Evolutionary conservation across 495 filamentous ascomycete genomes (phyloP), one percentile per base, ranked within the genome.

Genomic region (Neurospora sp.): DNA sequence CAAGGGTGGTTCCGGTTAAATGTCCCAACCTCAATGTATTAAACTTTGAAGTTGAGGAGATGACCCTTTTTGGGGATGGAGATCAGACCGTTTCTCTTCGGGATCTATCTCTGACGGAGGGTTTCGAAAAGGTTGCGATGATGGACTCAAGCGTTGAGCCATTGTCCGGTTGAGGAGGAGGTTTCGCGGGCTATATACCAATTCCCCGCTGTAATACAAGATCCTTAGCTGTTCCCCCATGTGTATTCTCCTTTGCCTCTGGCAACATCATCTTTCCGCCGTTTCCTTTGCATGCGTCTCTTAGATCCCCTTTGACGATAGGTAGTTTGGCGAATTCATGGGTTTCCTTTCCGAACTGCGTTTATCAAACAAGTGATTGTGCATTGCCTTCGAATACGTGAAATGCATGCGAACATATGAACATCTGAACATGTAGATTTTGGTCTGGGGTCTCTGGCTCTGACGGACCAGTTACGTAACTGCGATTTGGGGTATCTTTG

Each of bases 1-100:
- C 96, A 98, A 97, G 90, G 90, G 90, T 84, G 91, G 90, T 82
- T 92, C 90, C 80, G 90, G 91, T 84, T 93, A 93, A 92, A 88
- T 77, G 72, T 69, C 76, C 76, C 73, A 69, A 79, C 73, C 72
- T 36, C 78, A 76, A 69, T 82, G 79, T 80, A 79, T 76, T 78
- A 79, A 78, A 79, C 37, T 19, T 15, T 40, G 71, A 69, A 39
- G 39, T 73, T 73, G 71, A 74, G 69, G 74, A 76, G 77, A 76
- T 75, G 78, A 77, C 79, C 73, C 79, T 76, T 77, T 73, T 73
- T 79, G 75, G 77, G 80, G 81, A 78, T 80, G 77, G 79, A 79
- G 76, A 79, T 80, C 74, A 75, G 72, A 73, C 74, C 75, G 75
- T 73, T 74, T 71, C 66, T 59, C 48, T 59, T 59, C 48, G 48